Evolutionary conservation across 2,329 filamentous ascomycete genomes (phyloP), one percentile per base, ranked within the genome.

Genomic region (Didymella keratinophila): DNA sequence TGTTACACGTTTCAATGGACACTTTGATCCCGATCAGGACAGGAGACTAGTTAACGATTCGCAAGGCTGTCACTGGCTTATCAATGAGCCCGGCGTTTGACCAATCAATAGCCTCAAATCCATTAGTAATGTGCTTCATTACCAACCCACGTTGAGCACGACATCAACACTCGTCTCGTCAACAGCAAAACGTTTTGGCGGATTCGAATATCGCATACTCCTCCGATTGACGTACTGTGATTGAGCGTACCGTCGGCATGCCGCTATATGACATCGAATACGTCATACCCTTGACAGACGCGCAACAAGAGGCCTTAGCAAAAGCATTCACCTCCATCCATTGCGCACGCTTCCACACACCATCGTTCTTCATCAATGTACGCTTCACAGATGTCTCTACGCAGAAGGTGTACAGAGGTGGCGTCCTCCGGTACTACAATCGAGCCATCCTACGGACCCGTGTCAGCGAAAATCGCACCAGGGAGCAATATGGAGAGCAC

Each of bases 221-320:
- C 28, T 30, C 7, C 4, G 14, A 30, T 7, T 1, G 21, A 8
- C 14, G 8, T 8, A 11, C 7, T 6, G 2, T 9, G 1, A 20
- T 27, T 9, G 4, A 27, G 1, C 11, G 2, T 2, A 4, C 20
- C 2, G 36, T 4, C 20, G 23, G 25, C 10, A 56, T 56, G 53
- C 53, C 41, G n/a, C 27, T 56, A 10, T 56, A 56, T 32, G 47
- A 56, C 11, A 56, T 56, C 20, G 47, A 51, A 43, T 27, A 51
- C 41, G 47, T 46, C 18, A 32, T 51, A n/a, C 47, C 41, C 3
- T 21, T 56, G 32, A 56, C 30, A 11, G 46, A 45, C 3, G 27
- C 10, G 12, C 53, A 56, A 18, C 53, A 51, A 23, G 46, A 50
- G 23, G 46, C 42, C 8, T 32, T 56, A 16, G 53, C 53, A 18